phyloP scores from a whole-genome alignment of 2,329 filamentous ascomycete species.

The Paecilomyces sp. region DNA sequence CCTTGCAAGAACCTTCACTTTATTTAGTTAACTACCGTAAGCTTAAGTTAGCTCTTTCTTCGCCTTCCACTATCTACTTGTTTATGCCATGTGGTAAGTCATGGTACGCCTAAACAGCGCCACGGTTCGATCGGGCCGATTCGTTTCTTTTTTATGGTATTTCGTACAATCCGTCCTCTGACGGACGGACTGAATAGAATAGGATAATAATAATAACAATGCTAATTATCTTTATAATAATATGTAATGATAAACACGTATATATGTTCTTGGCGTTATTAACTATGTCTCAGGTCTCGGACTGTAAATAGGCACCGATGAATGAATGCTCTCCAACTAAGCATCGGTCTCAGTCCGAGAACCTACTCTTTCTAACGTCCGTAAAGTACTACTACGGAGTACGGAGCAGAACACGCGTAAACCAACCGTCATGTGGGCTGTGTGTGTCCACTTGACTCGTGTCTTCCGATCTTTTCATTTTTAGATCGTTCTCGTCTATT shows the following conservation, averaged over 20 bases:
- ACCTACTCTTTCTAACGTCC: background rate
- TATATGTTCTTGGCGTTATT: background rate
- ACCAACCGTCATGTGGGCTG: background rate
- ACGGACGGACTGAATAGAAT: background rate
- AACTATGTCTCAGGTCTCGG: background rate
- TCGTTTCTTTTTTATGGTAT: background rate
- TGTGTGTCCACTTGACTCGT: background rate
- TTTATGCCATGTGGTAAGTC: background rate
- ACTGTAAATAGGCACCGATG: background rate
- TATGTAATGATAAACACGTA: too few species aligned
- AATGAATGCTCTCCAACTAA: background rate
- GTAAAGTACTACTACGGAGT: too few species aligned
- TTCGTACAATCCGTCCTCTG: background rate
- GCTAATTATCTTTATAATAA: too few species aligned
- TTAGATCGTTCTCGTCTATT: background rate
- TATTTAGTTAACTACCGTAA: background rate
- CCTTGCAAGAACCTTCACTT: background rate
- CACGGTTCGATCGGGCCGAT: background rate
- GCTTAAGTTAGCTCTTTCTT: too few species aligned
- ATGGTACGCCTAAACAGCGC: background rate
- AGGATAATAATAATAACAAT: background rate
- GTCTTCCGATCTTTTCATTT: background rate
- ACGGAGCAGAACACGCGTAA: background rate
- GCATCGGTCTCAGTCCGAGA: background rate
- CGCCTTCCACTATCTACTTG: background rate